Evolutionary conservation across 768 basidiomycete species (phyloP).

Genomic region (Naematelia aurantialba): DNA sequence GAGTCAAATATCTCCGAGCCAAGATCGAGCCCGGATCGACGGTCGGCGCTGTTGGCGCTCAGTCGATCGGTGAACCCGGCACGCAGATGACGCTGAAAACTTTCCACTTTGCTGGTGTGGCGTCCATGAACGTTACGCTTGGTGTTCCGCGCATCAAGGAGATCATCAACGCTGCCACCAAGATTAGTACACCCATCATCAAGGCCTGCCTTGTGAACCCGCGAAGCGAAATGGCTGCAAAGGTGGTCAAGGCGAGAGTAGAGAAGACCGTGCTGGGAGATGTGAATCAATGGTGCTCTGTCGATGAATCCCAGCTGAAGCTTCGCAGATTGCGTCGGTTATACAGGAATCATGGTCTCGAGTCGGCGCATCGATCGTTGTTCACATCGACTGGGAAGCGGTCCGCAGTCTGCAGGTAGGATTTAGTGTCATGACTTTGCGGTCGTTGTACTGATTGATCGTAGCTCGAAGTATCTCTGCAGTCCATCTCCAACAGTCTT

Average conservation of each 20-base stretch:
- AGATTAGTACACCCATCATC: slow-evolving; percentile 96
- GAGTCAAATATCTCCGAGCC: slow-evolving; percentile 88
- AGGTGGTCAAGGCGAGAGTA: slow-evolving; percentile 92
- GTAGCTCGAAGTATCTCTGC: slow-evolving; percentile 85
- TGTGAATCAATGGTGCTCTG: slow-evolving; percentile 55
- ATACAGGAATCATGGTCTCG: slow-evolving; percentile 95
- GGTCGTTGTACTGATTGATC: neutral
- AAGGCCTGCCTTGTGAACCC: slow-evolving; percentile 83
- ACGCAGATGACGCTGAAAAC: slow-evolving; percentile 99
- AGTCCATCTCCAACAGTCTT: slow-evolving; percentile 85
- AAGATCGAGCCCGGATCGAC: slow-evolving; percentile 98
- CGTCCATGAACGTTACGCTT: slow-evolving; percentile 98
- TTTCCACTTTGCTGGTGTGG: slow-evolving; percentile 99
- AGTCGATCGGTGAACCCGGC: slow-evolving; percentile 98
- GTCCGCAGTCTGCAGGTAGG: slow-evolving; percentile 80
- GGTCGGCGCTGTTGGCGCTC: slow-evolving; percentile 96
- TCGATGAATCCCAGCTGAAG: slow-evolving; percentile 2
- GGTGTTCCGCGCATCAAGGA: slow-evolving; percentile 99
- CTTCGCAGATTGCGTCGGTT: slow-evolving; percentile 72
- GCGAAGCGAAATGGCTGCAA: slow-evolving; percentile 83
- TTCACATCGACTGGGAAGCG: slow-evolving; percentile 83
- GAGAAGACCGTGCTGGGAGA: slow-evolving; percentile 94
- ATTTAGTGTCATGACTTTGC: slow-evolving; percentile 1
- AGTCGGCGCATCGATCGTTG: slow-evolving; percentile 84
- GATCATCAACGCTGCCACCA: slow-evolving; percentile 98